Conservation (phyloP, 225 moss, liverwort and hornwort species). For the Marchantia polymorpha region DNA sequence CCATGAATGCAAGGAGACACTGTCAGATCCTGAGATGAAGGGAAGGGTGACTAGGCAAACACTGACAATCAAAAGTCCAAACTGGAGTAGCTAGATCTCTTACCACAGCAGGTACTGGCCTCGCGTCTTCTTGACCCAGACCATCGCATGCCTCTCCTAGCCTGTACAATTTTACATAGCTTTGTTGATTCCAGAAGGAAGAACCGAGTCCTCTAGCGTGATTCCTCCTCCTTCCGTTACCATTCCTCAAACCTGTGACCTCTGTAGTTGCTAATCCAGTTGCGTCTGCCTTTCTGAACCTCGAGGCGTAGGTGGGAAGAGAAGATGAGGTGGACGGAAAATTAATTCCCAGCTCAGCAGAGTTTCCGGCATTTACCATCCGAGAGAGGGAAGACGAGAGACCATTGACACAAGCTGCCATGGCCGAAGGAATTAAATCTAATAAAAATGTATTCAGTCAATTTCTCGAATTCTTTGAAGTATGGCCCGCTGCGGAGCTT, state of each 20-base stretch:
- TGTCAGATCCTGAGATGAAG: too few relatives aligned
- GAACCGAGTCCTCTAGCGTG: constrained; percentile 10
- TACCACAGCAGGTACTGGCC: constrained; percentile 14
- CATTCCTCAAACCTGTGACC: constrained; percentile 5
- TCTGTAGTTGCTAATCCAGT: constrained; percentile 11
- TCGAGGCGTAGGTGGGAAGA: not conserved
- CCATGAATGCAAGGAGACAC: too few relatives aligned
- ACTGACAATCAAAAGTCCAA: too few relatives aligned
- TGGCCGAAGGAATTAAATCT: constrained; percentile 12
- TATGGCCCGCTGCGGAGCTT: not conserved
- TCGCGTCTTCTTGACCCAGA: not conserved
- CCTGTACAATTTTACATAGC: constrained; percentile 17
- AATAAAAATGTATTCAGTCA: not conserved
- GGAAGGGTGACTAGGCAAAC: too few relatives aligned
- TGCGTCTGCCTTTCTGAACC: constrained; percentile 18
- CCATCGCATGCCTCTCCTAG: not conserved
- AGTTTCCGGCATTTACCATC: constrained; percentile 11
- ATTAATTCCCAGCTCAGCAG: constrained; percentile 1
- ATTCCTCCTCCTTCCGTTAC: not conserved
- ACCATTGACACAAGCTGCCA: constrained; percentile 26
- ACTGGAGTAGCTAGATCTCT: not conserved
- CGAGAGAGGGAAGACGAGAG: constrained; percentile 13
- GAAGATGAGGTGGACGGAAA: constrained; percentile 16
- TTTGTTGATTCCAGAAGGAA: constrained; percentile 20
- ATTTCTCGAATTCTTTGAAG: not conserved